phyloP scores from a whole-genome alignment of 805 yeast genomes.

The Myxozyma vanderwaltii region DNA sequence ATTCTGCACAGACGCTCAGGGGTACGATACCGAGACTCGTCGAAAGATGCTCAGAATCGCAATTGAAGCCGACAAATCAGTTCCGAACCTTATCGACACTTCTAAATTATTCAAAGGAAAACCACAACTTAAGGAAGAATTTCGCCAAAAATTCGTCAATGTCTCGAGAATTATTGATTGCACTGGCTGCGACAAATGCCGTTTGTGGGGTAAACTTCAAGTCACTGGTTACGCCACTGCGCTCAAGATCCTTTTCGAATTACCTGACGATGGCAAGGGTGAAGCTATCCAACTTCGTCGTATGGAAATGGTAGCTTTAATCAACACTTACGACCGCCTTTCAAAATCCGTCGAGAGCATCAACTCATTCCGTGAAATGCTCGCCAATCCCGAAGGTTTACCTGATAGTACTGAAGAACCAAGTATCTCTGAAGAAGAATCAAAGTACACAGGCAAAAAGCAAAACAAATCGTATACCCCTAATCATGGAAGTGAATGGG shows the following conservation, averaged over 20 bases:
- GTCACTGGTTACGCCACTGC: constrained; percentile 98
- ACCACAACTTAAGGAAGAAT: constrained; percentile 71
- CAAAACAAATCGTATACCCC: constrained; percentile 8
- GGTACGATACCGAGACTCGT: constrained; percentile 52
- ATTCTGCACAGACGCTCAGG: constrained; percentile 46
- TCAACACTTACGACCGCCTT: constrained; percentile 90
- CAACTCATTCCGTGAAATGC: constrained; percentile 54
- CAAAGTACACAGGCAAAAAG: neutral
- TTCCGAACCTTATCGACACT: constrained; percentile 48
- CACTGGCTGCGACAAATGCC: constrained; percentile 96
- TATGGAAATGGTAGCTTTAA: constrained; percentile 83
- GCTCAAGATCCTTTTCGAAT: constrained; percentile 82
- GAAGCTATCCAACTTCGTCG: constrained; percentile 62
- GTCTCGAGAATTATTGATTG: constrained; percentile 96
- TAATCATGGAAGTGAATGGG: constrained; percentile 51
- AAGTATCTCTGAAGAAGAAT: constrained; percentile 10
- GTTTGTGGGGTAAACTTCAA: constrained; percentile 97
- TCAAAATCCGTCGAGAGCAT: constrained; percentile 81
- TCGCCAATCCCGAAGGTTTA: constrained; percentile 17
- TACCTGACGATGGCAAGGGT: constrained; percentile 52
- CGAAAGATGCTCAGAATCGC: constrained; percentile 48
- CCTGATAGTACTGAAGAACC: constrained; percentile 45
- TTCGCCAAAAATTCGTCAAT: constrained; percentile 80
- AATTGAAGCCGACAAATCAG: constrained; percentile 39
- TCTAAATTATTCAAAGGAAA: constrained; percentile 50